Conservation (phyloP, 805 yeast species). For the Sugiyamaella mastotermitis region DNA sequence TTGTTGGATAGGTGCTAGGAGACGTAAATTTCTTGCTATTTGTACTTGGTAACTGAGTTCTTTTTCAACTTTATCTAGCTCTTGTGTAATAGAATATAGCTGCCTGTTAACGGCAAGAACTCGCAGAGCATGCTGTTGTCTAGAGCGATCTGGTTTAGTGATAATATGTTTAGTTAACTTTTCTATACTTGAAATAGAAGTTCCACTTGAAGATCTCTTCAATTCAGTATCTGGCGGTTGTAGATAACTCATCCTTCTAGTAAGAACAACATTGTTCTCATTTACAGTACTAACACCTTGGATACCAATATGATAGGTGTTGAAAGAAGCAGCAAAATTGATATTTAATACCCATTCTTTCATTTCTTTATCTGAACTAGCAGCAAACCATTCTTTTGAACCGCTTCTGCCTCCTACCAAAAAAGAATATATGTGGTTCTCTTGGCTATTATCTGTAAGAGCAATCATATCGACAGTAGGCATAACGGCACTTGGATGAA, state of each 20-base stretch:
- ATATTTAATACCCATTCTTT: conserved; percentile 55
- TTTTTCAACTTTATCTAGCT: conserved; percentile 26
- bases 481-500: conserved; percentile 31
- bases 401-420: conserved; percentile 28
- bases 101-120: conserved; percentile 25
- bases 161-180: not conserved
- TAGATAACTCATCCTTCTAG: not conserved
- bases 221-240: too few species aligned
- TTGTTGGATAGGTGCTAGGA: conserved; percentile 49
- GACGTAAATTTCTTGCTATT: conserved; percentile 34
- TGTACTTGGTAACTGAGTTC: conserved; percentile 35
- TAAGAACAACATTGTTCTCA: conserved; percentile 1
- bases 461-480: conserved; percentile 40
- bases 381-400: conserved; percentile 34
- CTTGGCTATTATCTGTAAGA: conserved; percentile 17
- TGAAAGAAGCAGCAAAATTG: conserved; percentile 46
- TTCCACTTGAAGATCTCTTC: too few species aligned
- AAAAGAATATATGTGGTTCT: conserved; percentile 23
- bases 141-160: not conserved
- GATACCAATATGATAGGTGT: conserved; percentile 33
- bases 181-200: not conserved
- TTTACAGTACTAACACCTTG: conserved; percentile 14
- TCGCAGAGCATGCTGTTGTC: conserved; percentile 20
- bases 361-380: conserved; percentile 41
- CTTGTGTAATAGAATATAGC: conserved; percentile 32